phyloP scores from a whole-genome alignment of 148 eudicot genomes.

The Chenopodium album region DNA sequence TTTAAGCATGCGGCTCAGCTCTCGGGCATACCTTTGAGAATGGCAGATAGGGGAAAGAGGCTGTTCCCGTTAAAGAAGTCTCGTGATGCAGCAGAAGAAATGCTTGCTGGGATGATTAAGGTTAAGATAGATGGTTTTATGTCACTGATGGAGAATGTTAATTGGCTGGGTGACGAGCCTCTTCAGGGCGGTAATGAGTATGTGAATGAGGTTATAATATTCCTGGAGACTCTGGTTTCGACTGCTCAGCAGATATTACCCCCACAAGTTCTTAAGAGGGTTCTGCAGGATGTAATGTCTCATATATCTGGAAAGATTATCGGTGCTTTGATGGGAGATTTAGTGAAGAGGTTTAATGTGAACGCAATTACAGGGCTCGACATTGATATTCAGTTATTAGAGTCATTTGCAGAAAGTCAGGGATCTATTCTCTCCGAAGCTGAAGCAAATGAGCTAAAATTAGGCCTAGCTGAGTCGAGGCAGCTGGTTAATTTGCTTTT shows the following conservation, averaged over 20 bases:
- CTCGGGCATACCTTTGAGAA: constrained; percentile 87
- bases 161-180: constrained; percentile 90
- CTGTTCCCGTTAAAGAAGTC: constrained; percentile 75
- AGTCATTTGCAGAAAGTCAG: constrained; percentile 81
- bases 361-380: constrained; percentile 84
- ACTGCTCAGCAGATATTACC: constrained; percentile 97
- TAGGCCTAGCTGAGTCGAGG: constrained; percentile 71
- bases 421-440: constrained; percentile 61
- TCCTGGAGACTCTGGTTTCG: constrained; percentile 81
- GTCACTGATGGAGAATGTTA: constrained; percentile 80
- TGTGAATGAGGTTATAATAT: constrained; percentile 91
- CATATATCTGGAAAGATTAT: constrained; percentile 88
- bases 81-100: constrained; percentile 91
- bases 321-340: constrained; percentile 68
- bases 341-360: constrained; percentile 75
- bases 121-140: constrained; percentile 85
- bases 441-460: constrained; percentile 65
- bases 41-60: constrained; percentile 89
- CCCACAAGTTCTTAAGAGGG: constrained; percentile 72
- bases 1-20: constrained; percentile 95
- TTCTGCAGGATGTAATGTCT: constrained; percentile 69
- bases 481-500: constrained; percentile 80
- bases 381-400: constrained; percentile 67
- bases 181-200: constrained; percentile 81
- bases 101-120: constrained; percentile 90